phyloP scores from a whole-genome alignment of 108 stramenopile species.

The Craspedostauros australis region DNA sequence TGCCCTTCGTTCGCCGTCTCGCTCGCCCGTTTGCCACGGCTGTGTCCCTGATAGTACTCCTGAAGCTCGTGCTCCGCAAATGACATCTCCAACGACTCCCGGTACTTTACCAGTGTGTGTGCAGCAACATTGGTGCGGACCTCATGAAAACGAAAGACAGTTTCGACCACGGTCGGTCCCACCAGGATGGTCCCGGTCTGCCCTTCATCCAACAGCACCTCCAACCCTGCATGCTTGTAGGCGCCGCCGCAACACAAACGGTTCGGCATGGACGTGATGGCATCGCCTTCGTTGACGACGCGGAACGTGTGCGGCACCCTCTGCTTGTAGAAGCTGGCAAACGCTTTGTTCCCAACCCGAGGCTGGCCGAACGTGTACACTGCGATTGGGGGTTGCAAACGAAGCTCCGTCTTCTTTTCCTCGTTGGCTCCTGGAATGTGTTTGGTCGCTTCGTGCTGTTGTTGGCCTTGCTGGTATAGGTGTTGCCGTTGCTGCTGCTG shows the following conservation, averaged over 20 bases:
- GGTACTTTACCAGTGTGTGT: slow-evolving; percentile 61
- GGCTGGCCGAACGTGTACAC: slow-evolving; percentile 72
- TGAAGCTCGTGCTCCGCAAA: slow-evolving; percentile 50
- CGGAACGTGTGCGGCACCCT: slow-evolving; percentile 74
- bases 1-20: background rate
- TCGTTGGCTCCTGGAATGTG: too few species aligned
- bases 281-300: slow-evolving; percentile 70
- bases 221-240: slow-evolving; percentile 73
- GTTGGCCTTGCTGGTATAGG: too few species aligned
- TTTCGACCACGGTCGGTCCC: slow-evolving; percentile 79
- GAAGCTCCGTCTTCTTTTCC: slow-evolving; percentile 15
- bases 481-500: too few species aligned
- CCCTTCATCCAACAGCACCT: slow-evolving; percentile 72
- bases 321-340: slow-evolving; percentile 63
- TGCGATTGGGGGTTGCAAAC: slow-evolving; percentile 64
- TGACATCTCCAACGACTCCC: slow-evolving; percentile 64
- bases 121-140: slow-evolving; percentile 61
- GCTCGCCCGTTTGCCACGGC: background rate
- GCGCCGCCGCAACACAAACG: slow-evolving; percentile 42
- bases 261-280: slow-evolving; percentile 60
- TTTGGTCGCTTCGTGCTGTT: too few species aligned
- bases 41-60: slow-evolving; percentile 62
- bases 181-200: slow-evolving; percentile 75
- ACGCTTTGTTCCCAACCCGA: slow-evolving; percentile 45
- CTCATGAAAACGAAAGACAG: slow-evolving; percentile 68